Conservation (phyloP, 2,329 filamentous ascomycete species). For the Sporothrix variecibatus region DNA sequence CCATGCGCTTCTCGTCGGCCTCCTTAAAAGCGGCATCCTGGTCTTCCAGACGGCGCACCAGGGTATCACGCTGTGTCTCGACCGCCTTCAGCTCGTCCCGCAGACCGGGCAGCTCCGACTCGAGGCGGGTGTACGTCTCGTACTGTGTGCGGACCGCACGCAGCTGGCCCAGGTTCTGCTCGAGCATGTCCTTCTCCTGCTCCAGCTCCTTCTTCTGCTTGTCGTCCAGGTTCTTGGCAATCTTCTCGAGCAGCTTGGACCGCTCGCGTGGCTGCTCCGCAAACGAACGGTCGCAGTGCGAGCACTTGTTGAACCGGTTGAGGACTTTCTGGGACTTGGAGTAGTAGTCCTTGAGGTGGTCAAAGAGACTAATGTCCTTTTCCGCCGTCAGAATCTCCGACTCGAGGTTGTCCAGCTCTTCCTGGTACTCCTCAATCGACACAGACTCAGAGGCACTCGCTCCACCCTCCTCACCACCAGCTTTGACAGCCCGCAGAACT, state of each 20-base stretch:
- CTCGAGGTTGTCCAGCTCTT: slow-evolving; percentile 52
- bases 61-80: slow-evolving; percentile 61
- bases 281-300: slow-evolving; percentile 73
- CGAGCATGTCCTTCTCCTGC: slow-evolving; percentile 60
- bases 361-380: slow-evolving; percentile 69
- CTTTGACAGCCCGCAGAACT: slow-evolving; percentile 50
- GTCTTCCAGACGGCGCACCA: slow-evolving; percentile 65
- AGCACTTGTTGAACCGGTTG: slow-evolving; percentile 70
- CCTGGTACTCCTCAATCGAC: slow-evolving; percentile 56
- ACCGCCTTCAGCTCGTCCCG: slow-evolving; percentile 57
- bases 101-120: slow-evolving; percentile 69
- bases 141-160: slow-evolving; percentile 66
- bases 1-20: slow-evolving; percentile 55
- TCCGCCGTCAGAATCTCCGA: slow-evolving; percentile 62
- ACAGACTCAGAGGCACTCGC: slow-evolving; percentile 32
- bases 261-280: slow-evolving; percentile 59
- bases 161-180: slow-evolving; percentile 59
- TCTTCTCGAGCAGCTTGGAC: slow-evolving; percentile 65
- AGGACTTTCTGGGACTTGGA: slow-evolving; percentile 65
- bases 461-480: slow-evolving; percentile 36
- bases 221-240: slow-evolving; percentile 64
- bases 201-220: slow-evolving; percentile 58
- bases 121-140: slow-evolving; percentile 68
- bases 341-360: slow-evolving; percentile 72
- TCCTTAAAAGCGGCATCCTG: slow-evolving; percentile 67